These are phyloP conservation scores for Phanerochaete sordida DNA, from an alignment of 768 basidiomycete genomes.

Conservation along the genomic window DNA sequence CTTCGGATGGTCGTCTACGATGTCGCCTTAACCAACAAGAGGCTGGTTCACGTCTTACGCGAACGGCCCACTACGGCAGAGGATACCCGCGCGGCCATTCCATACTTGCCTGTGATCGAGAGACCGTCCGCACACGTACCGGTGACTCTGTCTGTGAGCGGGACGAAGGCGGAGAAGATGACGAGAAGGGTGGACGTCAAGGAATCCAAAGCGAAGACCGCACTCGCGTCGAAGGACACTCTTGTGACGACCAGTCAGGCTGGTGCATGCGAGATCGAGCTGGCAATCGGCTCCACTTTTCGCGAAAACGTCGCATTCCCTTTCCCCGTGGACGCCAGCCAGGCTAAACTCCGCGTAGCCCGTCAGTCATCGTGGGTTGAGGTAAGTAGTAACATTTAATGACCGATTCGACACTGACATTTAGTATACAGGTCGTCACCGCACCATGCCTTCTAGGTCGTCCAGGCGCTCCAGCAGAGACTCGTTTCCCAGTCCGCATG, in stretches of 20 bases:
- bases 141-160: not conserved
- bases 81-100: not conserved
- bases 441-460: not conserved
- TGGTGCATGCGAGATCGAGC: not conserved
- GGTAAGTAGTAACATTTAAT: not conserved
- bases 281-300: not conserved
- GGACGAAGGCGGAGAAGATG: not conserved
- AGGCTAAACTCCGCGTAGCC: not conserved
- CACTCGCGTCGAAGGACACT: not conserved
- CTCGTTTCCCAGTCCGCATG: not conserved
- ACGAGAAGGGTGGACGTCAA: not conserved
- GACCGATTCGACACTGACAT: no score
- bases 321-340: not conserved
- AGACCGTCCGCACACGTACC: no score
- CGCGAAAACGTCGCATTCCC: not conserved
- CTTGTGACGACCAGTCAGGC: not conserved
- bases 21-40: not conserved
- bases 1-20: not conserved
- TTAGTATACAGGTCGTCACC: not conserved
- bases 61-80: not conserved
- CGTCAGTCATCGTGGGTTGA: constrained; percentile 5
- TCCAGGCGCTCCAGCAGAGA: not conserved
- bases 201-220: not conserved
- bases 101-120: not conserved
- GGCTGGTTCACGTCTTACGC: not conserved